A percentile compares a stretch with the other conserved stretches of the same genome.
Evolutionary conservation across 192 early-diverging fungal species (phyloP).

Genomic region (Geosiphon pyriformis): DNA sequence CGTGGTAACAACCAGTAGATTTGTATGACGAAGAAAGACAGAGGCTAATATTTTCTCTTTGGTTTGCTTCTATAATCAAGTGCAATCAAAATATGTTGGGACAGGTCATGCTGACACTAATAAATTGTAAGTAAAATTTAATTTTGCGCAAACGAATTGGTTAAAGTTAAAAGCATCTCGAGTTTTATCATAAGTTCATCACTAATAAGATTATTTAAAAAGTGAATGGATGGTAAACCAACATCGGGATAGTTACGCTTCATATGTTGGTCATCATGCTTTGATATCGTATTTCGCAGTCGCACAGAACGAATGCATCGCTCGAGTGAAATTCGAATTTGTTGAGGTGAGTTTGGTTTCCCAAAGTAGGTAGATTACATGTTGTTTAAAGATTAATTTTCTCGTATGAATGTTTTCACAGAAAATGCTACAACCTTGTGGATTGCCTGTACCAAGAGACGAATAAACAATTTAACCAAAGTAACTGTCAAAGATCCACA

Average conservation of each 20-base stretch:
- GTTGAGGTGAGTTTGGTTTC: slow-evolving; percentile 54
- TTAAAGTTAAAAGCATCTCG: not conserved
- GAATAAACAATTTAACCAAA: too few relatives aligned
- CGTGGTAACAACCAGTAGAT: too few relatives aligned
- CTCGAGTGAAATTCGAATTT: slow-evolving; percentile 65
- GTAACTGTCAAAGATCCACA: too few relatives aligned
- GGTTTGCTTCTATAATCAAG: slow-evolving; percentile 26
- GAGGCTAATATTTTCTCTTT: too few relatives aligned
- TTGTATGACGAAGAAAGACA: not conserved
- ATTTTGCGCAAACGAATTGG: not conserved
- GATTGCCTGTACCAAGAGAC: slow-evolving; percentile 38
- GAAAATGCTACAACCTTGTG: slow-evolving; percentile 68
- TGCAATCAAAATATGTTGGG: slow-evolving; percentile 83
- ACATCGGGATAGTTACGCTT: slow-evolving; percentile 77
- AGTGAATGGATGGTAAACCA: slow-evolving; percentile 87
- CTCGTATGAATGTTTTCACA: slow-evolving; percentile 19
- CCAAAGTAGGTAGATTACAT: not conserved
- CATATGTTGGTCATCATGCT: slow-evolving; percentile 72
- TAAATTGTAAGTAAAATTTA: slow-evolving; percentile 59
- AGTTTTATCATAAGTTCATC: not conserved
- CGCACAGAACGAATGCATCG: slow-evolving; percentile 82
- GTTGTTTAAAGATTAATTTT: not conserved
- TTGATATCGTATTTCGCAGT: slow-evolving; percentile 76
- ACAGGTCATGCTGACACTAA: slow-evolving; percentile 90
- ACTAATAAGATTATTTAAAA: slow-evolving; percentile 17